A percentile compares a stretch with the other conserved stretches of the same genome.
Evolutionary conservation across 1,139 yeast genomes (phyloP).

Genomic region (Candida tunisiensis): DNA sequence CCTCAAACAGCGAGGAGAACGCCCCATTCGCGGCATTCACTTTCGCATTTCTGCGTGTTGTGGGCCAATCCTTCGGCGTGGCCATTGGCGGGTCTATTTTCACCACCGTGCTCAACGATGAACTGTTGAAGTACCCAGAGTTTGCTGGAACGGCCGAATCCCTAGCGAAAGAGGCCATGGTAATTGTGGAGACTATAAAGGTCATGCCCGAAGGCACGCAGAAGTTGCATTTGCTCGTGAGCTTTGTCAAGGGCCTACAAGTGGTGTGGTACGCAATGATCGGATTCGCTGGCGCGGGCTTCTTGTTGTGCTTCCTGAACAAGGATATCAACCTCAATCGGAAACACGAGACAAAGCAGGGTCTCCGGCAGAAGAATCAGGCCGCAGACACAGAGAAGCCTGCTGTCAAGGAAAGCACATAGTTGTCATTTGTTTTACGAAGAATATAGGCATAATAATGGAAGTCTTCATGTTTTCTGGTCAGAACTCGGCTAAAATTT

Average conservation of each 20-base stretch:
- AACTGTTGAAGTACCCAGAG: constrained; percentile 4
- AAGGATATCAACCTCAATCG: constrained; percentile 12
- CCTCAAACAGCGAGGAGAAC: constrained; percentile 35
- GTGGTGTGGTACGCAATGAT: constrained; percentile 8
- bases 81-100: constrained; percentile 34
- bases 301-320: constrained; percentile 8
- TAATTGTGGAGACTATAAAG: constrained; percentile 7
- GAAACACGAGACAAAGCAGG: constrained; percentile 8
- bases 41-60: constrained; percentile 30
- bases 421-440: too few relatives aligned
- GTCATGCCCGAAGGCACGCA: constrained; percentile 6
- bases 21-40: constrained; percentile 34
- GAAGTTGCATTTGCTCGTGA: constrained; percentile 5
- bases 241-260: constrained; percentile 8
- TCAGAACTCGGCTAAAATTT: too few relatives aligned
- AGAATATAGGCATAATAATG: too few relatives aligned
- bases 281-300: constrained; percentile 9
- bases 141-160: constrained; percentile 4
- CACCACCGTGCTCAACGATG: constrained; percentile 11
- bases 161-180: constrained; percentile 8
- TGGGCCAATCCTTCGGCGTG: constrained; percentile 36
- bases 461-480: too few relatives aligned
- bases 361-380: too few relatives aligned
- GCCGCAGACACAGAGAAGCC: too few relatives aligned
- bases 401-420: too few relatives aligned